Conservation (phyloP, 2,329 filamentous ascomycete species). For the Cadophora sp. region DNA sequence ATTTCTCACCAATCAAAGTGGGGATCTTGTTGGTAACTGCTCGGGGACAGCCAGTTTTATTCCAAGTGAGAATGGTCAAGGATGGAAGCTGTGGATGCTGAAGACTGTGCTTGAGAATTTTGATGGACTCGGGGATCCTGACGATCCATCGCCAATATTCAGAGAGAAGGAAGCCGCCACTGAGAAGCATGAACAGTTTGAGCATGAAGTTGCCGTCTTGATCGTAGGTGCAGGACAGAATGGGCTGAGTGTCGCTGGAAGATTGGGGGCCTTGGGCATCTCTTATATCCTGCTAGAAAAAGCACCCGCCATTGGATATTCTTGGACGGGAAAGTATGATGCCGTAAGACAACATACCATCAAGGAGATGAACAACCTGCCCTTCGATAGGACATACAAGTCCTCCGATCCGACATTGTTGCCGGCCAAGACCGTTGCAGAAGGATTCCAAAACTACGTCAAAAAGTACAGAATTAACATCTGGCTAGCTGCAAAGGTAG, state of each 20-base stretch:
- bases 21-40: slow-evolving; percentile 17
- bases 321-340: slow-evolving; percentile 66
- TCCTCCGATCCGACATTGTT: slow-evolving; percentile 70
- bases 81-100: slow-evolving; percentile 25
- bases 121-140: slow-evolving; percentile 19
- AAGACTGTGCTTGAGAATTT: slow-evolving; percentile 25
- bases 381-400: slow-evolving; percentile 65
- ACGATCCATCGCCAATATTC: slow-evolving; percentile 23
- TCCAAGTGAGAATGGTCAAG: not conserved
- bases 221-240: slow-evolving; percentile 62
- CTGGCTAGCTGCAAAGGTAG: slow-evolving; percentile 62
- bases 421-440: slow-evolving; percentile 71
- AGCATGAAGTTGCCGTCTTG: slow-evolving; percentile 11
- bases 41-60: slow-evolving; percentile 20
- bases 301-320: slow-evolving; percentile 63
- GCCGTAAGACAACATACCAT: slow-evolving; percentile 72
- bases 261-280: slow-evolving; percentile 63
- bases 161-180: not conserved
- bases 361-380: slow-evolving; percentile 65
- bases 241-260: slow-evolving; percentile 59
- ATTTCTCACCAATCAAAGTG: slow-evolving; percentile 13
- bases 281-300: slow-evolving; percentile 61
- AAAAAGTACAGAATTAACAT: slow-evolving; percentile 69
- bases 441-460: slow-evolving; percentile 71
- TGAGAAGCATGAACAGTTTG: not conserved